A percentile compares a stretch with the other conserved stretches of the same genome.
Evolutionary conservation across 2,329 filamentous ascomycete genomes (phyloP).

Genomic region (Laburnicola sp.): DNA sequence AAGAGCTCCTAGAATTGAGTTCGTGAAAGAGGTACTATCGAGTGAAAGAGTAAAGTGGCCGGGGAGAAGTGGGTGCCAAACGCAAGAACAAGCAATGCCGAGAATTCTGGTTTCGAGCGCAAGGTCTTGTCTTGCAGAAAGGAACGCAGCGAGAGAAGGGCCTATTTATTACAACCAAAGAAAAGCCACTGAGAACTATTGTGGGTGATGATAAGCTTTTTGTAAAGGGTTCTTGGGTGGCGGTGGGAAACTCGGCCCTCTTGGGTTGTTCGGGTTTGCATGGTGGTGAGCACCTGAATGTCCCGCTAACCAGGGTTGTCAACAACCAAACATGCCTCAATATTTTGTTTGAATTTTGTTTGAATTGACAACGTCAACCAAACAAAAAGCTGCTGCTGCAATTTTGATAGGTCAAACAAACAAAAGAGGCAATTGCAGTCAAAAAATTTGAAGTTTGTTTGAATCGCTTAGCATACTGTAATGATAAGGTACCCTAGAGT

Average conservation of each 20-base stretch:
- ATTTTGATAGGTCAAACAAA: too few species aligned
- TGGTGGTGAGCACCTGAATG: constrained; percentile 6
- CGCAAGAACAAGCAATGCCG: constrained; percentile 4
- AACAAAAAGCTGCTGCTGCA: too few species aligned
- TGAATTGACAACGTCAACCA: too few species aligned
- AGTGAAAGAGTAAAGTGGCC: too few species aligned
- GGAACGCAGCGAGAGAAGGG: not conserved
- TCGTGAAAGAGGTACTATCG: not conserved
- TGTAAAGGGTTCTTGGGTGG: constrained; percentile 3
- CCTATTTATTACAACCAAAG: constrained; percentile 14
- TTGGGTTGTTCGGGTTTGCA: not conserved
- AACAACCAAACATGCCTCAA: too few species aligned
- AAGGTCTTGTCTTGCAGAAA: constrained; percentile 4
- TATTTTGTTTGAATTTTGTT: too few species aligned
- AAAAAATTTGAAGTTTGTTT: too few species aligned
- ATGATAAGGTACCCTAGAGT: too few species aligned
- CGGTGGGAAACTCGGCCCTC: not conserved
- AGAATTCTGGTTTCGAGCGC: constrained; percentile 1
- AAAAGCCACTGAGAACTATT: constrained; percentile 23
- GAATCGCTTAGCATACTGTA: too few species aligned
- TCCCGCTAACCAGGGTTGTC: constrained; percentile 1
- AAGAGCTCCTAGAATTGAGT: not conserved
- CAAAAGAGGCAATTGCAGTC: too few species aligned
- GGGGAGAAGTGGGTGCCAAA: not conserved
- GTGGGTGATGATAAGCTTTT: constrained; percentile 19